A percentile compares a stretch with the other conserved stretches of the same genome.
These are phyloP conservation scores for Euclidium syriacum DNA, from an alignment of 345 rosid genomes.

Conservation along the genomic window DNA sequence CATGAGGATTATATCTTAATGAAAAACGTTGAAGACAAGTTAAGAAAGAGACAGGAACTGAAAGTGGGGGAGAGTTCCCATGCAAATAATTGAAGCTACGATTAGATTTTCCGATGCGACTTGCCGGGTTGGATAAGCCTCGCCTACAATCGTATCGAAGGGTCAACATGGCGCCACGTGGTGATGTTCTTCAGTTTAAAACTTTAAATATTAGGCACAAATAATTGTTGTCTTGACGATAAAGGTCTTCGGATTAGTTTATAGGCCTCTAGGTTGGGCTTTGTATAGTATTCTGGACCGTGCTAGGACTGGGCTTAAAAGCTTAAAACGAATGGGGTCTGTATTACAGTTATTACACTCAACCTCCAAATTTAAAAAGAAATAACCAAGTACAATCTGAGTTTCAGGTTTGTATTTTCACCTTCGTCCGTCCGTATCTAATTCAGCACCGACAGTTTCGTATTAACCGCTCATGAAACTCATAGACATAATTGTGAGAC, in stretches of 20 bases:
- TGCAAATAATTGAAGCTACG: conserved; percentile 31
- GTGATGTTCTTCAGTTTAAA: not conserved
- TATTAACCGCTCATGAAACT: not conserved
- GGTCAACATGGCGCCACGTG: conserved; percentile 24
- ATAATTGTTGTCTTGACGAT: conserved; percentile 13
- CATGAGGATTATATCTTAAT: conserved; percentile 12
- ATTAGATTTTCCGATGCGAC: conserved; percentile 31
- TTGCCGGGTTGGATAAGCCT: conserved; percentile 35
- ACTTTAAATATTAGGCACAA: too few species aligned
- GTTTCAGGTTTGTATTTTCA: not conserved
- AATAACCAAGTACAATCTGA: not conserved
- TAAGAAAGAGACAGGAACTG: conserved; percentile 27
- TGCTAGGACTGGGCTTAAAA: not conserved
- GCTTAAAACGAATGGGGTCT: not conserved
- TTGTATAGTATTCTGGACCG: not conserved
- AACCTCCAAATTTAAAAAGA: not conserved
- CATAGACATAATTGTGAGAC: conserved; percentile 1
- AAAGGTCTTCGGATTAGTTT: not conserved
- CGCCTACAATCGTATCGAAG: not conserved
- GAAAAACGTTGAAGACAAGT: conserved; percentile 16
- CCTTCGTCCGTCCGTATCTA: not conserved
- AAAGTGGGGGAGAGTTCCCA: conserved; percentile 31
- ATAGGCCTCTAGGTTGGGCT: not conserved
- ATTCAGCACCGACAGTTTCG: conserved; percentile 20
- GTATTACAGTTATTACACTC: not conserved